Evolutionary conservation across 1,139 yeast species (phyloP).

Genomic region (Spathaspora sp.): DNA sequence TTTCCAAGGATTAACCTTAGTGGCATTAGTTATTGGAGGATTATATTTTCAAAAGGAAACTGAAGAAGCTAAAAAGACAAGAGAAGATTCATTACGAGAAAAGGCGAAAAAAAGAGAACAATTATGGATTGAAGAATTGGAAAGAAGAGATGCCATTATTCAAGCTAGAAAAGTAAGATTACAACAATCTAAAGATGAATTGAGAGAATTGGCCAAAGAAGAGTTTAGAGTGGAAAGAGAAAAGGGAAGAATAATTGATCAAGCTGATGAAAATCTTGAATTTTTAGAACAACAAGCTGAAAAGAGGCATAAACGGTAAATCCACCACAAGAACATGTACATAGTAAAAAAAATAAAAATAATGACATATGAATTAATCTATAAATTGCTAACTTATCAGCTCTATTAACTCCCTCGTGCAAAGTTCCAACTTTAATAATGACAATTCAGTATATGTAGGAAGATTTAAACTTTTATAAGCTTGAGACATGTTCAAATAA

Average conservation of each 20-base stretch:
- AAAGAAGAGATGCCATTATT: slow-evolving; percentile 75
- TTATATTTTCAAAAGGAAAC: slow-evolving; percentile 53
- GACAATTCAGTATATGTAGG: slow-evolving; percentile 5
- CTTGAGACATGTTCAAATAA: neutral
- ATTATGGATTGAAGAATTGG: slow-evolving; percentile 87
- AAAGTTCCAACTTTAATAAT: slow-evolving; percentile 1
- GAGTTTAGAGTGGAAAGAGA: slow-evolving; percentile 32
- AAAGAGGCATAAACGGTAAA: too few species aligned
- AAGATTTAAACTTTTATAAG: neutral
- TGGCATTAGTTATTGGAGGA: slow-evolving; percentile 82
- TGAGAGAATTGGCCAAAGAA: slow-evolving; percentile 39
- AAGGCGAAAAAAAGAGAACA: slow-evolving; percentile 83
- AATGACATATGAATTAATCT: neutral
- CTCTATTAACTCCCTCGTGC: neutral
- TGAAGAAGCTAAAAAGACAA: slow-evolving; percentile 42
- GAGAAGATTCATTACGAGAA: slow-evolving; percentile 62
- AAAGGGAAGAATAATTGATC: neutral
- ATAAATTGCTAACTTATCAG: neutral
- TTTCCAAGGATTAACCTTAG: slow-evolving; percentile 77
- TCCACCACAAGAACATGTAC: neutral
- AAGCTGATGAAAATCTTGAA: neutral
- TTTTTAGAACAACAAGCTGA: neutral
- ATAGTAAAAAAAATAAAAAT: neutral
- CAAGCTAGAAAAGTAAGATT: slow-evolving; percentile 58
- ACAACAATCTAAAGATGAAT: slow-evolving; percentile 39